Evolutionary conservation across 352 stramenopile genomes (phyloP), one percentile per base, ranked within the genome.

Genomic region (Pythium periplocum): DNA sequence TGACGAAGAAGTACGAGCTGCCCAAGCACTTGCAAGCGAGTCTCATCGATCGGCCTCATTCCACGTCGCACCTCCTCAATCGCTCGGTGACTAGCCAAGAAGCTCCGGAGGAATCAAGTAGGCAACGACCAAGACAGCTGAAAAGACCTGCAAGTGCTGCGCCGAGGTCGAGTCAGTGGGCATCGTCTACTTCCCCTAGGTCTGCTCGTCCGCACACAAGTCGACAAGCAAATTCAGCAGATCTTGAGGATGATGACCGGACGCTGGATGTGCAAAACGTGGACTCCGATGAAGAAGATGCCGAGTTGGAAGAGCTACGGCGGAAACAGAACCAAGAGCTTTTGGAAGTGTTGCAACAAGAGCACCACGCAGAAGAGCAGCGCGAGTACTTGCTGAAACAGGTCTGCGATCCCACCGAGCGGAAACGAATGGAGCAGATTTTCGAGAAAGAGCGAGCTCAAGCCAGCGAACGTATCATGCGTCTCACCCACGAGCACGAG

Each of bases 381-480:
- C 76, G 85, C 1, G 79, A 91, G 31, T 71, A 85, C 52, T 60
- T 92, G 31, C 36, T 90, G 11, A 61, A 55, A 0, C 73, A 87
- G 53, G 69, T 71, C 0, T 56, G 45, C 10, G 57, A 66, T 45
- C 45, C 51, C 4, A 45, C 43, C 2, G 85, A 95, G 47, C 65
- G 62, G 7, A 51, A 48, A 3, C 75, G 81, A 2, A 74, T 95
- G 51, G 77, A 93, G 53, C 53, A 70, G 44, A 75, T 87, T 30
- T 95, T 91, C 47, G 69, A 75, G 50, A 72, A 73, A 46, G 83
- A 95, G 45, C 71, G 85, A 39, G 69, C 70, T 6, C 64, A 77
- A 17, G 81, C 78, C 2, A 95, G 85, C 59, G 83, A 93, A 47
- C 80, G 81, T 1, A 95, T 93, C 56, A 86, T 91, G 81, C 63